These are phyloP conservation scores for Prunus fruticosa DNA, from an alignment of 306 rosid species.

Conservation along the genomic window DNA sequence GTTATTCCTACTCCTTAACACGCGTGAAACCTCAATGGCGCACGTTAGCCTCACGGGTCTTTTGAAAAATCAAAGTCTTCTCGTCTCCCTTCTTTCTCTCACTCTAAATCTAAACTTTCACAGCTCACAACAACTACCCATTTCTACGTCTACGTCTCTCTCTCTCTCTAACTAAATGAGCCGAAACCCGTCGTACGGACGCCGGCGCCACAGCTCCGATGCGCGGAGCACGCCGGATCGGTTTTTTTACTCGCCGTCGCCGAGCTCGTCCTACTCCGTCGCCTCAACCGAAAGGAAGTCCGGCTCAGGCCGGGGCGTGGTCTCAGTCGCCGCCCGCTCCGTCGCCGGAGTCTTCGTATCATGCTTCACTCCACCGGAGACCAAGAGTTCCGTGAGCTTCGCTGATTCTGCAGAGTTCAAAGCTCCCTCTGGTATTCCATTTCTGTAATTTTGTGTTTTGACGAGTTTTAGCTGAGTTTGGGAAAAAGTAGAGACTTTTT, in stretches of 20 bases:
- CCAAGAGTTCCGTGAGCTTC: conserved; percentile 33
- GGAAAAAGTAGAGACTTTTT: background rate
- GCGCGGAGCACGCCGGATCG: conserved; percentile 32
- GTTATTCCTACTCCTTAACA: background rate
- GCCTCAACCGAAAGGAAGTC: conserved; percentile 28
- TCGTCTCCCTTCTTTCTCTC: background rate
- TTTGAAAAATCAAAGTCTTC: conserved; percentile 20
- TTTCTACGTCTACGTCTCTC: conserved; percentile 4
- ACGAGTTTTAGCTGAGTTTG: background rate
- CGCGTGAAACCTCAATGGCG: background rate
- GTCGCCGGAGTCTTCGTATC: conserved; percentile 50
- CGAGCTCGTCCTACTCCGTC: conserved; percentile 39
- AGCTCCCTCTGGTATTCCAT: conserved; percentile 41
- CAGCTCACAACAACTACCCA: conserved; percentile 15
- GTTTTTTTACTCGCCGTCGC: conserved; percentile 15
- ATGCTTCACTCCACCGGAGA: conserved; percentile 81
- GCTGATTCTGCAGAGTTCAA: conserved; percentile 48
- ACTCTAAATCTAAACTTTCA: background rate
- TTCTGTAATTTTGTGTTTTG: background rate
- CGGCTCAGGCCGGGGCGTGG: conserved; percentile 29
- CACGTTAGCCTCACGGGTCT: conserved; percentile 4
- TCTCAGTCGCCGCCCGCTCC: conserved; percentile 53
- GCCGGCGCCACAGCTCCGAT: conserved; percentile 36
- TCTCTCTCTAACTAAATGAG: conserved; percentile 17
- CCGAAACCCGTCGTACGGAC: conserved; percentile 13